These are phyloP conservation scores for Jatropha curcas DNA, from an alignment of 345 rosid species.

Conservation along the genomic window DNA sequence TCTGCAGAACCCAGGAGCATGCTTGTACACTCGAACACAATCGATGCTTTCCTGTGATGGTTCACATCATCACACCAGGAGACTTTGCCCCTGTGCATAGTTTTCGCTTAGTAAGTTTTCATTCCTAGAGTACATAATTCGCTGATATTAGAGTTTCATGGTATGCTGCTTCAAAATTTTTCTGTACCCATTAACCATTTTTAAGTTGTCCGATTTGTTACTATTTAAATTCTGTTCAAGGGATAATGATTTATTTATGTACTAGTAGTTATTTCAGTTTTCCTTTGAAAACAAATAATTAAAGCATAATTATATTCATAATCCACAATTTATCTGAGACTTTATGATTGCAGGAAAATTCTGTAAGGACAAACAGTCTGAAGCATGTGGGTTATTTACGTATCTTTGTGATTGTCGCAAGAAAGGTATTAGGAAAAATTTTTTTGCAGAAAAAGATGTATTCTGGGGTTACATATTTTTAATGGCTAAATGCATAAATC, in stretches of 20 bases:
- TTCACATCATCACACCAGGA: conserved; percentile 69
- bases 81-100: conserved; percentile 95
- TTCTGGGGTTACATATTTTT: too few species aligned
- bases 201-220: background rate
- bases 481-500: too few species aligned
- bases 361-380: background rate
- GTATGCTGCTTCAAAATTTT: background rate
- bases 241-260: background rate
- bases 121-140: conserved; percentile 2
- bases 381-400: background rate
- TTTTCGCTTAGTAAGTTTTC: conserved; percentile 35
- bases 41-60: conserved; percentile 87
- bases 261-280: background rate
- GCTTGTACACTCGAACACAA: conserved; percentile 71
- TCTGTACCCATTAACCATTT: background rate
- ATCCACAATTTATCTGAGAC: background rate
- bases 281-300: too few species aligned
- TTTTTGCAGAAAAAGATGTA: background rate
- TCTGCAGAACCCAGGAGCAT: conserved; percentile 83
- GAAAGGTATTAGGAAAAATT: background rate
- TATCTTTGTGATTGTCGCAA: background rate
- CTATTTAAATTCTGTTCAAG: too few species aligned
- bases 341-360: background rate
- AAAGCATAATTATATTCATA: background rate
- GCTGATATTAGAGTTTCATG: background rate